phyloP scores from a whole-genome alignment of 1,284 basidiomycete genomes.

The Bjerkandera adusta region DNA sequence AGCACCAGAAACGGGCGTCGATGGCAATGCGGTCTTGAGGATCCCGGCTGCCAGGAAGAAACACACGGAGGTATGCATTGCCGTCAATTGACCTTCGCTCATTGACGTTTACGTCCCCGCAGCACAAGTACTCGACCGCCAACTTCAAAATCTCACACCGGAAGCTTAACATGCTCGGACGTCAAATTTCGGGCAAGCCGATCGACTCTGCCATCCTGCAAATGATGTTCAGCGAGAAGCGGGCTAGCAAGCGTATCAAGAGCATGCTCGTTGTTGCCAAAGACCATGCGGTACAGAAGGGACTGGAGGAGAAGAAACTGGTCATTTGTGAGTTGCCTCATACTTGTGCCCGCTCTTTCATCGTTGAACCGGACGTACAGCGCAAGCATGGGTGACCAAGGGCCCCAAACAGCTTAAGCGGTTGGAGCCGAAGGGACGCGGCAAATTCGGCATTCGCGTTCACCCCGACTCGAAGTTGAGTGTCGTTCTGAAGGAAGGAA shows the following conservation, averaged over 20 bases:
- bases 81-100: not conserved
- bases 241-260: conserved; percentile 83
- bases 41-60: conserved; percentile 23
- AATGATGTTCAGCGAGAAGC: conserved; percentile 94
- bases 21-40: too few species aligned
- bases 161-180: conserved; percentile 87
- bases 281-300: conserved; percentile 85
- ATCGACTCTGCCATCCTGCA: conserved; percentile 95
- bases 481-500: conserved; percentile 83
- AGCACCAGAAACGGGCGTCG: conserved; percentile 23
- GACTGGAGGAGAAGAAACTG: conserved; percentile 70
- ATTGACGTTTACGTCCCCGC: not conserved
- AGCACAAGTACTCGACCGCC: conserved; percentile 91
- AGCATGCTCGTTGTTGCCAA: conserved; percentile 87
- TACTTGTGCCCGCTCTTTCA: conserved; percentile 2
- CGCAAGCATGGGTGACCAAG: conserved; percentile 93
- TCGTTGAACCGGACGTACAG: conserved; percentile 37
- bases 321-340: conserved; percentile 70
- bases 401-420: conserved; percentile 65
- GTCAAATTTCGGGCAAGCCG: conserved; percentile 86
- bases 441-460: conserved; percentile 75
- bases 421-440: conserved; percentile 87
- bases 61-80: conserved; percentile 29
- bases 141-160: conserved; percentile 92
- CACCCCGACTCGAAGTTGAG: conserved; percentile 79